Percentiles rank a stretch among this genome's conserved stretches.
These are phyloP conservation scores for Mucor saturninus DNA, from an alignment of 371 early-diverging fungal species.

Conservation along the genomic window DNA sequence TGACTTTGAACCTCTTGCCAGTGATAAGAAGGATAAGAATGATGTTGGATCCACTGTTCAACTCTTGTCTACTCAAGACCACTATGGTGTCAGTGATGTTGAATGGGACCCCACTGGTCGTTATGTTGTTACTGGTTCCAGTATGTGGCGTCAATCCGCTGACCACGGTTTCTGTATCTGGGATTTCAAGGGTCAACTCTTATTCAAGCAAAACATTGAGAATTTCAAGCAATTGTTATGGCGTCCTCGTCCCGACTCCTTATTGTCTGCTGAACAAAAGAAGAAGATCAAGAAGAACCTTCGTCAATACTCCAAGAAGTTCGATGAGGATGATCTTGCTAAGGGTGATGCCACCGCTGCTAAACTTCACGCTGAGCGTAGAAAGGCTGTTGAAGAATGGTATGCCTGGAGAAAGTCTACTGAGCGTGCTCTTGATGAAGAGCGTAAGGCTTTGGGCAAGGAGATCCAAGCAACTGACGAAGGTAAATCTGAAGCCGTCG, in stretches of 20 bases:
- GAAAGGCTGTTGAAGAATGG: constrained; percentile 81
- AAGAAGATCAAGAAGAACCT: constrained; percentile 90
- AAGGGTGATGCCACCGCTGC: constrained; percentile 72
- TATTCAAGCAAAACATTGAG: constrained; percentile 78
- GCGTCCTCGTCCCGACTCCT: constrained; percentile 92
- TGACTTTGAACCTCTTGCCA: constrained; percentile 73
- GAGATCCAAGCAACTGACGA: constrained; percentile 58
- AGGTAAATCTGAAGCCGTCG: constrained; percentile 69
- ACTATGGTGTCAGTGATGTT: constrained; percentile 93
- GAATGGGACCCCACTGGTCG: constrained; percentile 99
- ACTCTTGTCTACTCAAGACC: constrained; percentile 78
- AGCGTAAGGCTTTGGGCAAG: constrained; percentile 66
- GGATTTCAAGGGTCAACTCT: constrained; percentile 88
- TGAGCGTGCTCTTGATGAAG: constrained; percentile 62
- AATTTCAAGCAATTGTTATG: constrained; percentile 93
- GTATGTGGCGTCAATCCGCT: constrained; percentile 78
- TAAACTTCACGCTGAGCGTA: constrained; percentile 74
- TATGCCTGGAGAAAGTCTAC: constrained; percentile 74
- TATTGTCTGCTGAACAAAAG: constrained; percentile 83
- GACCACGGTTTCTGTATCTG: constrained; percentile 94
- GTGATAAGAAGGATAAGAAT: constrained; percentile 55
- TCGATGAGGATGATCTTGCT: constrained; percentile 89
- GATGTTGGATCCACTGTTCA: constrained; percentile 61
- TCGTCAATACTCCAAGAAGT: constrained; percentile 83
- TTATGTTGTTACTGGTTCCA: constrained; percentile 86